Percentiles rank a stretch among this genome's conserved stretches.
These are phyloP conservation scores for Ochetophila trinervis DNA, from an alignment of 306 rosid species.

Conservation along the genomic window DNA sequence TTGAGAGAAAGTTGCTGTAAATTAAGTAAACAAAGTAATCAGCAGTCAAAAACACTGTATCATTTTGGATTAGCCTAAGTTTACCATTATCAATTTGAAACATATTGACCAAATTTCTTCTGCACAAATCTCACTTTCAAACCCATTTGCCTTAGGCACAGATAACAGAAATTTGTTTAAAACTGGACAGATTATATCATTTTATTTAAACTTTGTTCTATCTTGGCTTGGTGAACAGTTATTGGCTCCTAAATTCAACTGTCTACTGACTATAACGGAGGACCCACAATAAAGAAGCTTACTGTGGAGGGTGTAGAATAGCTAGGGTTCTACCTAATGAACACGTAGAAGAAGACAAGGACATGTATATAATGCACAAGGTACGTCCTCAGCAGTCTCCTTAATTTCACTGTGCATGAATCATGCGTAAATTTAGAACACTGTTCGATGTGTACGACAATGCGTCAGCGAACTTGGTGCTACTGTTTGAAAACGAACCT, in stretches of 20 bases:
- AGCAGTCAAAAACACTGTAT: no score
- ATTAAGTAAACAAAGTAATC: constrained; percentile 1
- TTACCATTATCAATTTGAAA: not conserved
- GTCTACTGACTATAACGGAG: constrained; percentile 4
- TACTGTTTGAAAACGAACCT: constrained; percentile 43
- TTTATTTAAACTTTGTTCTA: not conserved
- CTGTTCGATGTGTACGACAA: constrained; percentile 32
- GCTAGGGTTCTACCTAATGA: constrained; percentile 23
- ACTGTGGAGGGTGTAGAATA: constrained; percentile 27
- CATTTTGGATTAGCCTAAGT: not conserved
- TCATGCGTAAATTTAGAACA: constrained; percentile 56
- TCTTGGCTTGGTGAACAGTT: constrained; percentile 8
- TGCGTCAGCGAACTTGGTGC: constrained; percentile 30
- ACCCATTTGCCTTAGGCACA: no score
- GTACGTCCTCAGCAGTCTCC: constrained; percentile 40
- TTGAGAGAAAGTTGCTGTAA: constrained; percentile 90
- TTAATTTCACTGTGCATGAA: constrained; percentile 41
- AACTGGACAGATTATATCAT: no score
- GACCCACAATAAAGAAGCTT: constrained; percentile 18
- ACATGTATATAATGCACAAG: constrained; percentile 30
- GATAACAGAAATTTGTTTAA: no score
- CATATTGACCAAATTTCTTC: no score
- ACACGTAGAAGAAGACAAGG: constrained; percentile 35
- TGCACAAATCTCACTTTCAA: no score
- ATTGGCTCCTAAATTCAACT: constrained; percentile 3